phyloP scores from a whole-genome alignment of 495 filamentous ascomycete species.

The Parathielavia hyrcaniae region DNA sequence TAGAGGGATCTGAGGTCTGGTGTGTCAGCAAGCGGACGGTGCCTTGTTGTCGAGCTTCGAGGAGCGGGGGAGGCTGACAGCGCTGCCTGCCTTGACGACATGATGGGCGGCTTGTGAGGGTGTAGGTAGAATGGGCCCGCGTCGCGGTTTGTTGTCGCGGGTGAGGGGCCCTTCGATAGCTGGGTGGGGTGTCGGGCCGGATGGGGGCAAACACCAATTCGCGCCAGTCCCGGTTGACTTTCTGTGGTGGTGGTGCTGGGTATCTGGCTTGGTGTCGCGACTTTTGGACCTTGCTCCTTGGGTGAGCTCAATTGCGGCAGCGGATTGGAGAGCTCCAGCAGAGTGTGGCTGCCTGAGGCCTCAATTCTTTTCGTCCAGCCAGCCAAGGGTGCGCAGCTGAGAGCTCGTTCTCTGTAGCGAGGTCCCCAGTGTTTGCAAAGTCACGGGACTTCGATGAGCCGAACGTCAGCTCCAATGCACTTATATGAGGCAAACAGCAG shows the following conservation, averaged over 20 bases:
- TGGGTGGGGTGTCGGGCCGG: neutral
- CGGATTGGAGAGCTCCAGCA: constrained; percentile 16
- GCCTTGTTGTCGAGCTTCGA: neutral
- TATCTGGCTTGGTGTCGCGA: constrained; percentile 13
- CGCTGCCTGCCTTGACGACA: constrained; percentile 44
- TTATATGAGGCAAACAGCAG: too few species aligned
- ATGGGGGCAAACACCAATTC: neutral
- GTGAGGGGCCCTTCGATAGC: constrained; percentile 2
- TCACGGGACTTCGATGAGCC: too few species aligned
- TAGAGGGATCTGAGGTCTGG: constrained; percentile 68
- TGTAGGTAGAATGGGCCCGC: neutral
- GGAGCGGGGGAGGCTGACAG: constrained; percentile 34
- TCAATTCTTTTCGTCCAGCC: neutral
- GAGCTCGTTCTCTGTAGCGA: neutral
- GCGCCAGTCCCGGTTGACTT: neutral
- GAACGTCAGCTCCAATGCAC: too few species aligned
- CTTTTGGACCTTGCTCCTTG: constrained; percentile 8
- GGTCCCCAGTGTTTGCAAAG: neutral
- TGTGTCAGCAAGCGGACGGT: constrained; percentile 16
- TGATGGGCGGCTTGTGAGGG: constrained; percentile 26
- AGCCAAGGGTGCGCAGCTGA: neutral
- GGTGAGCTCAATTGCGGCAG: constrained; percentile 22
- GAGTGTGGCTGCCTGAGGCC: constrained; percentile 17
- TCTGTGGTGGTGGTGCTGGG: neutral
- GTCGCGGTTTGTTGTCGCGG: neutral